Conservation (phyloP, 176 grass and related monocot genomes). For the Thalia dealbata region DNA sequence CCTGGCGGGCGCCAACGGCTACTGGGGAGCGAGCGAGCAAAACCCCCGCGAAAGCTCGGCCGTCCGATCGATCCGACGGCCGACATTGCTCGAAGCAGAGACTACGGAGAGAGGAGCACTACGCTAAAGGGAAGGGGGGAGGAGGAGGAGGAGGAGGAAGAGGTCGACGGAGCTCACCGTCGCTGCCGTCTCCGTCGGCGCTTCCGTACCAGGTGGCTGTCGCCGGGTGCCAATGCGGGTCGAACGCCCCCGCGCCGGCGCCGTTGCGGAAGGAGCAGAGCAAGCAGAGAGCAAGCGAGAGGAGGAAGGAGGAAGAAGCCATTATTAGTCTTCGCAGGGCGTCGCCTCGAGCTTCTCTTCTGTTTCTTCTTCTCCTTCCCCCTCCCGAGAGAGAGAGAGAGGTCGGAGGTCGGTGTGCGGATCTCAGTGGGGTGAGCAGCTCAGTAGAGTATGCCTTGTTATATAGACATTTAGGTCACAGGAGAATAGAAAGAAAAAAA, state of each 20-base stretch:
- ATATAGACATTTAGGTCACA: no score
- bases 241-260: slow-evolving; percentile 18
- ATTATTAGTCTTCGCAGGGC: slow-evolving; percentile 7
- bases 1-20: not conserved
- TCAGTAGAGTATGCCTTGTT: no score
- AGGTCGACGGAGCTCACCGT: slow-evolving; percentile 26
- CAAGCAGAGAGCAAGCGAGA: slow-evolving; percentile 14
- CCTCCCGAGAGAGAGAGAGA: not conserved
- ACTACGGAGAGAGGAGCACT: not conserved
- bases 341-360: not conserved
- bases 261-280: slow-evolving; percentile 13
- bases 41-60: not conserved
- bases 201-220: slow-evolving; percentile 94
- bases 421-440: not conserved
- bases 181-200: slow-evolving; percentile 78
- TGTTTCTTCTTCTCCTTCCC: not conserved
- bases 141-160: not conserved
- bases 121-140: no score
- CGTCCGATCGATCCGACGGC: slow-evolving; percentile 1
- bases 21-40: not conserved
- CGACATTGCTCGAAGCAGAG: not conserved
- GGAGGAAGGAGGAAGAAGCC: slow-evolving; percentile 6
- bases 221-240: slow-evolving; percentile 78
- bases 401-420: not conserved
- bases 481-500: no score